phyloP scores from a whole-genome alignment of 768 basidiomycete species.

The Cystofilobasidium capitatum region DNA sequence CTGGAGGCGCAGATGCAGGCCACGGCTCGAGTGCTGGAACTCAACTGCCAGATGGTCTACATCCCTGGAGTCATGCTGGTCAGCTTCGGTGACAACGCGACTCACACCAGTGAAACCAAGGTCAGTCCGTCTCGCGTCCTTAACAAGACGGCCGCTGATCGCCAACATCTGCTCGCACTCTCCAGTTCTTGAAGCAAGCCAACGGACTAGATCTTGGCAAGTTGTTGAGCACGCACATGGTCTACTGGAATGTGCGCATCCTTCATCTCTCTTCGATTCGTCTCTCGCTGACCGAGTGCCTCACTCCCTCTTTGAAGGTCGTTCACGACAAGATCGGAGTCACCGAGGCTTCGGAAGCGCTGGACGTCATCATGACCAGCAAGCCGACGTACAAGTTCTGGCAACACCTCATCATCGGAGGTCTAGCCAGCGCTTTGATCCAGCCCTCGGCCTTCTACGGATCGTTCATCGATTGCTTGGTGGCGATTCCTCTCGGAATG shows the following conservation, averaged over 20 bases:
- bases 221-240: conserved; percentile 55
- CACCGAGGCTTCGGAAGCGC: conserved; percentile 56
- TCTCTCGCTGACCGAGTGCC: not conserved
- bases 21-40: conserved; percentile 76
- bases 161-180: not conserved
- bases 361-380: conserved; percentile 64
- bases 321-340: conserved; percentile 75
- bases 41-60: conserved; percentile 75
- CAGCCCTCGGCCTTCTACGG: conserved; percentile 61
- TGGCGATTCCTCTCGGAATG: conserved; percentile 64
- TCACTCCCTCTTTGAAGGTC: conserved; percentile 42
- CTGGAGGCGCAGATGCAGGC: conserved; percentile 85
- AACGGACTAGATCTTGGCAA: conserved; percentile 63
- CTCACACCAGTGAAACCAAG: conserved; percentile 71
- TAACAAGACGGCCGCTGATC: conserved; percentile 48
- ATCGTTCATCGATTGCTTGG: conserved; percentile 64
- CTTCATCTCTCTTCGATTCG: not conserved
- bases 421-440: conserved; percentile 65
- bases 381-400: conserved; percentile 48
- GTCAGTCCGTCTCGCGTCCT: conserved; percentile 39
- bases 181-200: conserved; percentile 35
- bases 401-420: conserved; percentile 61
- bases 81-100: conserved; percentile 68
- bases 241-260: conserved; percentile 59
- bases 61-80: conserved; percentile 56